Evolutionary conservation across 352 stramenopile genomes (phyloP).

Genomic region (Phytophthora sansomeana): DNA sequence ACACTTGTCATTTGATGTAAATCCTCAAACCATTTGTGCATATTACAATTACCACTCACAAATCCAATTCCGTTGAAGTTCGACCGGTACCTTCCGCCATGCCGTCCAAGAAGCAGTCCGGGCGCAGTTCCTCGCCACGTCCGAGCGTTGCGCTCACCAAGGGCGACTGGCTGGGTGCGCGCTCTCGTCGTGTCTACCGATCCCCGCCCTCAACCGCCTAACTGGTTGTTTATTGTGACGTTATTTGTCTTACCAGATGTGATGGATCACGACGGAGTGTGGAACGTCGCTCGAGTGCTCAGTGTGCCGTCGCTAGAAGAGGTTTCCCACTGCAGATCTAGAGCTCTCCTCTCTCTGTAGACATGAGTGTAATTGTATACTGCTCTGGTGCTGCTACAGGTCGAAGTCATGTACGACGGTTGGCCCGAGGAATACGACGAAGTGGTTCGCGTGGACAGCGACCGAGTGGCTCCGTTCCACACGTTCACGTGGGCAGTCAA

Average conservation of each 20-base stretch:
- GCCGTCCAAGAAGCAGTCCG: constrained; percentile 1
- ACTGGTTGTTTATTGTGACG: not conserved
- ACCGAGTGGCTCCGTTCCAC: constrained; percentile 71
- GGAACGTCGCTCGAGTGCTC: constrained; percentile 69
- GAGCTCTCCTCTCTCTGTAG: not conserved
- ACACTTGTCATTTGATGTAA: no score
- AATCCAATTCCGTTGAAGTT: not conserved
- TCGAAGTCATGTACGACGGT: constrained; percentile 78
- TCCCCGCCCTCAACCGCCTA: not conserved
- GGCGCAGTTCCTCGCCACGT: not conserved
- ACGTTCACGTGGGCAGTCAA: constrained; percentile 82
- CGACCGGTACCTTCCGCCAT: not conserved
- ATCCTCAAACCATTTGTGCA: no score
- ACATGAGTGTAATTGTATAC: not conserved
- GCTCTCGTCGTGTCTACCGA: not conserved
- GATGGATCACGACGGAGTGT: constrained; percentile 64
- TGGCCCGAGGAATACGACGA: constrained; percentile 71
- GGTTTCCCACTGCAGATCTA: not conserved
- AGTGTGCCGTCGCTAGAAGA: constrained; percentile 31
- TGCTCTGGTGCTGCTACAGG: constrained; percentile 20
- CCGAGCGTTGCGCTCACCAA: constrained; percentile 16
- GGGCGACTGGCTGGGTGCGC: constrained; percentile 41
- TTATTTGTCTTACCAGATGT: constrained; percentile 42
- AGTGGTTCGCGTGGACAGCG: constrained; percentile 59
- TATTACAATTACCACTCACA: no score